A percentile compares a stretch with the other conserved stretches of the same genome.
Evolutionary conservation across 1,284 basidiomycete genomes (phyloP).

Genomic region (Ustilago loliicola): DNA sequence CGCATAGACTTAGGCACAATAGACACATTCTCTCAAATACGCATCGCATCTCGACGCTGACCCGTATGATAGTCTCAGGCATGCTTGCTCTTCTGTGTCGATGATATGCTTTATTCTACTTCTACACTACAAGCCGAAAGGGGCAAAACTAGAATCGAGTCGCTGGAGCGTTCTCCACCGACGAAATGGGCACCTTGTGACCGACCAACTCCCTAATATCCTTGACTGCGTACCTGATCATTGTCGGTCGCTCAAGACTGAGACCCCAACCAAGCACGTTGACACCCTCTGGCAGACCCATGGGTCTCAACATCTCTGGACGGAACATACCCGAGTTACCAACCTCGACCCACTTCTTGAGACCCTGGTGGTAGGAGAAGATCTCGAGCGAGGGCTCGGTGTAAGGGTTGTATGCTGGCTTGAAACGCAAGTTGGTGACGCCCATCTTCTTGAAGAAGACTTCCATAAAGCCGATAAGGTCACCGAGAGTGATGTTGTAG

Average conservation of each 20-base stretch:
- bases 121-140: neutral
- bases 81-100: neutral
- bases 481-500: conserved; percentile 91
- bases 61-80: neutral
- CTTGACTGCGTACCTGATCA: conserved; percentile 89
- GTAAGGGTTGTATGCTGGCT: conserved; percentile 87
- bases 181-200: conserved; percentile 84
- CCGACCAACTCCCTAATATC: conserved; percentile 97
- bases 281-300: conserved; percentile 97
- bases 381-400: conserved; percentile 96
- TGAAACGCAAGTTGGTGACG: conserved; percentile 91
- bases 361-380: conserved; percentile 95
- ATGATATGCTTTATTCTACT: neutral
- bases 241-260: conserved; percentile 95
- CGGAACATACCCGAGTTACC: conserved; percentile 96
- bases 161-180: conserved; percentile 66
- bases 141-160: conserved; percentile 59
- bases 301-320: conserved; percentile 95
- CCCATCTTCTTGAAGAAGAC: conserved; percentile 98
- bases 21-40: neutral
- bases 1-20: neutral
- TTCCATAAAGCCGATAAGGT: conserved; percentile 82
- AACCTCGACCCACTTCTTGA: conserved; percentile 94
- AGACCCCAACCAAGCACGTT: conserved; percentile 98
- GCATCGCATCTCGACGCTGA: neutral